Evolutionary conservation across 768 basidiomycete genomes (phyloP), one percentile per base, ranked within the genome.

Genomic region (Hydnomerulius pinastri): DNA sequence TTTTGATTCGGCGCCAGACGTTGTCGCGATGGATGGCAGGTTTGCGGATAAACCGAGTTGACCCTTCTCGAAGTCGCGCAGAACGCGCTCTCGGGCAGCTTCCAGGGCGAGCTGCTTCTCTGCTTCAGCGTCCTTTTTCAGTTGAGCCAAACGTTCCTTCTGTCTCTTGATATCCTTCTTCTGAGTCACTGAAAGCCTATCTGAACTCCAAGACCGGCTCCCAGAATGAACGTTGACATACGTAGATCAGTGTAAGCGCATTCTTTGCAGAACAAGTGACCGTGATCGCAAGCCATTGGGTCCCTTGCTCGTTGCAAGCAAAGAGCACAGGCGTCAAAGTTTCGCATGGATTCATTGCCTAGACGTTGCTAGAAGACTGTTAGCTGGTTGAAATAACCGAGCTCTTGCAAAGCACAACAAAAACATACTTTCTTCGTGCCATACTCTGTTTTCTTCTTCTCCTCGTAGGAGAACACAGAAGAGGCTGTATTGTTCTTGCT

Each of bases 201-300:
- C 43, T 65, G 10, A 61, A 49, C 35, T 46, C 43, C 39, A 13
- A 12, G 27, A 40, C 33, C 48, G 20, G 21, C 55, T 46, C 46
- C 47, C 11, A 13, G 44, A 47, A 35, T 28, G 48, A 7, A 32
- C n/a, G 28, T 44, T 39, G 24, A 18, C 86, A 65, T 72, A 90
- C 89, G 67, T 24, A 96, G 81, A 63, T 95, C 91, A 2, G 87
- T 82, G 52, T 94, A 83, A 21, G 87, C 87, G 61, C 97, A 98
- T 71, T 98, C 96, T 65, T 89, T 92, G 78, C 97, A 99, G 67
- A 93, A 98, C 20, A 98, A 58, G 69, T 98, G 97, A 0, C 97
- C 97, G 43, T 90, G 80, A 18, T 72, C 59, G 61, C 97, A 98
- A 10, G 86, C 81, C 28, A 95, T 74, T 0, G 96, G 92, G 44